Evolutionary conservation across 2,329 filamentous ascomycete species (phyloP).

Genomic region (Hymenoscyphus fructigenus): DNA sequence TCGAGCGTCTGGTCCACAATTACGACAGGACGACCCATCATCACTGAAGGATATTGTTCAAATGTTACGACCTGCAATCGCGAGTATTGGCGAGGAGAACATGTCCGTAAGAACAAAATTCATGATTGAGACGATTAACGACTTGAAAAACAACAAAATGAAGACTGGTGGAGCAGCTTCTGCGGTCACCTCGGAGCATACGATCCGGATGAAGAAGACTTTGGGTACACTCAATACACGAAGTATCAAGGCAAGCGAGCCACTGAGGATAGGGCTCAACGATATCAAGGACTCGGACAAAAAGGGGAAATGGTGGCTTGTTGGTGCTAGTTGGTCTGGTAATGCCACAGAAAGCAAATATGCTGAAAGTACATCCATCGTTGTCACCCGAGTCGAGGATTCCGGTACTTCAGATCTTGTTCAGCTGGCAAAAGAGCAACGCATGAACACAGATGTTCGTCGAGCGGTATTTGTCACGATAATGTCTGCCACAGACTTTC

Average conservation of each 20-base stretch:
- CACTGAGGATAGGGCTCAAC: slow-evolving; percentile 74
- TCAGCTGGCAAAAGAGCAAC: slow-evolving; percentile 38
- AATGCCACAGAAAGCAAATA: slow-evolving; percentile 33
- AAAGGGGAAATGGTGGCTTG: slow-evolving; percentile 97
- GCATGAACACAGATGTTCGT: slow-evolving; percentile 39
- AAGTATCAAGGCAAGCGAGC: slow-evolving; percentile 71
- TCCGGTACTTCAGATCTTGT: slow-evolving; percentile 34
- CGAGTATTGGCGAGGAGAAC: slow-evolving; percentile 64
- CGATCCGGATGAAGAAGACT: slow-evolving; percentile 83
- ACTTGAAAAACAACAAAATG: slow-evolving; percentile 90
- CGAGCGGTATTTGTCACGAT: slow-evolving; percentile 87
- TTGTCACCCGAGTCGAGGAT: slow-evolving; percentile 33
- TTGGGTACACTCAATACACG: slow-evolving; percentile 73
- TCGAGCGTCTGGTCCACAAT: slow-evolving; percentile 74
- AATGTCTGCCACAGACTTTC: slow-evolving; percentile 79
- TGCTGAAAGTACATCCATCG: slow-evolving; percentile 31
- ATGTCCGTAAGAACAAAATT: slow-evolving; percentile 89
- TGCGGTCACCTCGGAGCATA: slow-evolving; percentile 74
- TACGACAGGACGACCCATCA: slow-evolving; percentile 85
- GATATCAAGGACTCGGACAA: slow-evolving; percentile 84
- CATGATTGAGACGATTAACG: slow-evolving; percentile 95
- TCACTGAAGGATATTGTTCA: slow-evolving; percentile 86
- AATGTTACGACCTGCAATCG: slow-evolving; percentile 71
- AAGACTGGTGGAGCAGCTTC: slow-evolving; percentile 73
- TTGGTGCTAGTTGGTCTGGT: slow-evolving; percentile 86